A percentile compares a stretch with the other conserved stretches of the same genome.
Evolutionary conservation across 2,329 filamentous ascomycete species (phyloP).

Genomic region (Exserohilum rostratum): DNA sequence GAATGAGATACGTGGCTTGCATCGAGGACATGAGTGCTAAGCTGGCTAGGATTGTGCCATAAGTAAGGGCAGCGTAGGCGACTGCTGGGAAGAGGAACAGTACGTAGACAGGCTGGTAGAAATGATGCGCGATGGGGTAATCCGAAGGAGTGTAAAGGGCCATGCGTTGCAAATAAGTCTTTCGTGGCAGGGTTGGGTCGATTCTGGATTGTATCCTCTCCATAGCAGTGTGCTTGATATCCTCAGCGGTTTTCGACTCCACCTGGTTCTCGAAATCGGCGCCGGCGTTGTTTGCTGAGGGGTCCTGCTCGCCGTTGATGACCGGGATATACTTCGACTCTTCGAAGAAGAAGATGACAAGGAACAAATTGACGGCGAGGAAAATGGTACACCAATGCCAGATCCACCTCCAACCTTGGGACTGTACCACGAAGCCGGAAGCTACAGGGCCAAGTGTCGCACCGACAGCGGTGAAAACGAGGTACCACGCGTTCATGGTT

Average conservation of each 20-base stretch:
- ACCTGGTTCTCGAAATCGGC: not conserved
- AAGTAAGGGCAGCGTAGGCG: conserved; percentile 41
- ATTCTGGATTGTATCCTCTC: conserved; percentile 25
- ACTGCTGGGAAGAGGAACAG: conserved; percentile 51
- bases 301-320: conserved; percentile 10
- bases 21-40: conserved; percentile 48
- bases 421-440: conserved; percentile 50
- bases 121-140: conserved; percentile 31
- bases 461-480: conserved; percentile 47
- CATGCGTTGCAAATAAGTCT: conserved; percentile 54
- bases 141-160: conserved; percentile 43
- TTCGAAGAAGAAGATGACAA: conserved; percentile 55
- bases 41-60: conserved; percentile 47
- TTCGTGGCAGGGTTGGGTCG: conserved; percentile 43
- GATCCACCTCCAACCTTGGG: conserved; percentile 59
- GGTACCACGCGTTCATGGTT: conserved; percentile 56
- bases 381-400: conserved; percentile 57
- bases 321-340: conserved; percentile 31
- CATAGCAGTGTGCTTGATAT: conserved; percentile 4
- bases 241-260: conserved; percentile 5
- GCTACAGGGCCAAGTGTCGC: conserved; percentile 50
- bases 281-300: not conserved
- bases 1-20: conserved; percentile 46
- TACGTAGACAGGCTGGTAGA: conserved; percentile 47
- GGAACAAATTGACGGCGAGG: conserved; percentile 46